Base-by-base conservation (phyloP, 2,329 filamentous ascomycete genomes). In the Phialophora verrucosa region DNA sequence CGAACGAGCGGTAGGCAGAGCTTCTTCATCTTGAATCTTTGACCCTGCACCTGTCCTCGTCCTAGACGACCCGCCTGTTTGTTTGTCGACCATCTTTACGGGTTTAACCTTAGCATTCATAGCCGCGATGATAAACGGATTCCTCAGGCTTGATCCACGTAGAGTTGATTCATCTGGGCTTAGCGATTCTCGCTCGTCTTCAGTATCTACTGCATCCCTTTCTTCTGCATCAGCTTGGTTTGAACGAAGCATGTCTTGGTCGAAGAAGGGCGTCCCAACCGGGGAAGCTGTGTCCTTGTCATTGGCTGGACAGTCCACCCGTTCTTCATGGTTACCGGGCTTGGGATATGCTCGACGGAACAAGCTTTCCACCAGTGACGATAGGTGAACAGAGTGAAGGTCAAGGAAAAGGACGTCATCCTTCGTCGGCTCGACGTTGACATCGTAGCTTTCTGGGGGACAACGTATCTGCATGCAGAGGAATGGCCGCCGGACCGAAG, bases 391-490 rank as follows among this genome's bases (percentile, higher is more conserved):
- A 2, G 77, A 73, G 54, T 88, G 78, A 42, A 14, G 6, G n/a
- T 55, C 29, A 35, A 83, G 82, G 70, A 89, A 88, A 2, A 88
- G 71, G 1, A 89, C 80, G 74, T 89, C 84, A 72, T 89, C 85
- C 72, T 90, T 90, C 1, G 83, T 82, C 3, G 87, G 87, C 71
- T 90, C 87, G 42, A 89, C 77, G 66, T 89, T 89, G 4, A 83
- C 80, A 75, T 89, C 87, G 72, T 89, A 89, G 51, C 79, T 83
- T 6, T 80, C 83, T 10, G 73, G 71, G 1, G 83, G 83, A 73
- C 86, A 89, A 1, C 72, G 71, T 8, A 89, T 80, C 38, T 84
- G 82, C 59, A 89, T 72, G 67, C 78, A 84, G 11, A 88, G 71
- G 71, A 89, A 88, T 0, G 85, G 85, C 57, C 87, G 82, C 35